Percentiles rank a stretch among this genome's conserved stretches.
These are phyloP conservation scores for Rosa multiflora DNA, from an alignment of 306 rosid genomes.

Conservation along the genomic window DNA sequence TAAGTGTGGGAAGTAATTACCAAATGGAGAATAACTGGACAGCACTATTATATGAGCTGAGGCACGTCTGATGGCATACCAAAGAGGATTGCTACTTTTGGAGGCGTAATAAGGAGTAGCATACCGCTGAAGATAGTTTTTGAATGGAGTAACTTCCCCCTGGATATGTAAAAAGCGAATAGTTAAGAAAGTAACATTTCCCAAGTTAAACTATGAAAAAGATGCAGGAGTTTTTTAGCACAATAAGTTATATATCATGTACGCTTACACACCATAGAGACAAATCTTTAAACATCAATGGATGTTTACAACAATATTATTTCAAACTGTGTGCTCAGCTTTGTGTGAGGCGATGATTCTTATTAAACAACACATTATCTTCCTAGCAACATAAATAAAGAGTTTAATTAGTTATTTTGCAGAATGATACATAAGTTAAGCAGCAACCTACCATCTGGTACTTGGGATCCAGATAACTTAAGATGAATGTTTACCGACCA, in stretches of 20 bases:
- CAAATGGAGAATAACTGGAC: conserved; percentile 88
- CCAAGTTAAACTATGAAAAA: conserved; percentile 13
- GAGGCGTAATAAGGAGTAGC: conserved; percentile 77
- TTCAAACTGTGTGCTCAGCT: neutral
- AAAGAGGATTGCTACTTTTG: conserved; percentile 83
- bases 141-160: conserved; percentile 93
- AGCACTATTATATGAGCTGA: conserved; percentile 94
- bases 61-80: conserved; percentile 95
- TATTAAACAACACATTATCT: neutral
- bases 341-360: neutral
- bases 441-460: neutral
- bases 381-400: neutral
- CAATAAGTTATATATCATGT: neutral
- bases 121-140: conserved; percentile 66
- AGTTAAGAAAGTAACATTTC: conserved; percentile 12
- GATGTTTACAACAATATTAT: neutral
- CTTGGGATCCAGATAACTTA: neutral
- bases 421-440: no score
- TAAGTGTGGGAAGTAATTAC: conserved; percentile 43
- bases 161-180: conserved; percentile 24
- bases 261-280: neutral
- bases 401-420: no score
- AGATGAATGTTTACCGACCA: neutral
- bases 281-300: neutral
- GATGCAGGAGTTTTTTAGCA: conserved; percentile 1